Evolutionary conservation across 1,284 basidiomycete species (phyloP).

Genomic region (Cutaneotrichosporon cutaneum): DNA sequence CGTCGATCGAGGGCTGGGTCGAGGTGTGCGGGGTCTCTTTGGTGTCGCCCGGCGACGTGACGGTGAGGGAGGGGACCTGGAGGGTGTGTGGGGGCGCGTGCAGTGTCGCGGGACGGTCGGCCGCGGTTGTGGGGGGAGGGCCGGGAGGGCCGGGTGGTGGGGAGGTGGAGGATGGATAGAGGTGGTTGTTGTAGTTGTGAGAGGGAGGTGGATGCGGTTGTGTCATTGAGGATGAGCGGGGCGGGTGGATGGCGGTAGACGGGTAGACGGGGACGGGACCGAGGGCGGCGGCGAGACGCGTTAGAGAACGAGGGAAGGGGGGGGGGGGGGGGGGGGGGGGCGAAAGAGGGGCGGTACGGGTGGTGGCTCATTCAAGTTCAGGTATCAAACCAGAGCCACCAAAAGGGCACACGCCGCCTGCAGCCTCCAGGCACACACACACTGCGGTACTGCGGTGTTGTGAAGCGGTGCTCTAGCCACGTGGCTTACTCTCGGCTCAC

Average conservation of each 20-base stretch:
- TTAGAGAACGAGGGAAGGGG: not conserved
- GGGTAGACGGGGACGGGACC: not conserved
- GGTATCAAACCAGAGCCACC: no score
- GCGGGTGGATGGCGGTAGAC: not conserved
- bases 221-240: not conserved
- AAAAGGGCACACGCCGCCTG: no score
- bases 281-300: not conserved
- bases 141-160: not conserved
- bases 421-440: no score
- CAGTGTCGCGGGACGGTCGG: not conserved
- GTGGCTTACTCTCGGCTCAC: no score
- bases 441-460: no score
- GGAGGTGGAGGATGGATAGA: not conserved
- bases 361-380: no score
- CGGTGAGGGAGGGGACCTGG: not conserved
- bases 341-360: no score
- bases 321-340: no score
- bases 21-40: not conserved
- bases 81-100: not conserved
- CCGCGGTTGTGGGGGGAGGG: no score
- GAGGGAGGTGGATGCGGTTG: not conserved
- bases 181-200: constrained; percentile 1
- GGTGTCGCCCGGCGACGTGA: not conserved
- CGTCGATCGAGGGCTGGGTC: constrained; percentile 16
- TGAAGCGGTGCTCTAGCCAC: no score